Evolutionary conservation across 176 grass and related monocot genomes (phyloP).

Genomic region (Eragrostis nindensis): DNA sequence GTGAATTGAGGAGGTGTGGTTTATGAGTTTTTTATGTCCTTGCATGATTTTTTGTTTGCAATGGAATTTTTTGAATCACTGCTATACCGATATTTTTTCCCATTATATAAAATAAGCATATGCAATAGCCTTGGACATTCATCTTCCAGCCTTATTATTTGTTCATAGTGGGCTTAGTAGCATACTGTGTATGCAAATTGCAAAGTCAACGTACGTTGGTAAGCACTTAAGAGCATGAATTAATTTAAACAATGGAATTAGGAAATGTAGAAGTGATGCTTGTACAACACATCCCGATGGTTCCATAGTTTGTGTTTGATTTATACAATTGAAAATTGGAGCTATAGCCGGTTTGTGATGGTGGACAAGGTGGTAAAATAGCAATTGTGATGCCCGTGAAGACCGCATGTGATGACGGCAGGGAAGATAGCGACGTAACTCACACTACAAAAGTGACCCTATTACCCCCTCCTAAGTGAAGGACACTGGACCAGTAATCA

Average conservation of each 20-base stretch:
- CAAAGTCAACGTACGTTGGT: no score
- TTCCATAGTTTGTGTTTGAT: not conserved
- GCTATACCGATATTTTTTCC: no score
- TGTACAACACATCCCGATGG: not conserved
- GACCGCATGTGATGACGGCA: not conserved
- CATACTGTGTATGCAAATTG: no score
- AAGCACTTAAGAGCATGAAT: not conserved
- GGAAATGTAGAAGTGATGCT: not conserved
- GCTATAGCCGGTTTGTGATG: not conserved
- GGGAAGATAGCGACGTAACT: conserved; percentile 39
- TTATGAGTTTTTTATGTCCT: no score
- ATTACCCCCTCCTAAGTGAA: conserved; percentile 22
- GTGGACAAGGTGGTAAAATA: not conserved
- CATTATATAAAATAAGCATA: no score
- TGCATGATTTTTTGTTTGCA: no score
- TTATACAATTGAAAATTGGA: not conserved
- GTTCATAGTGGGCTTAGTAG: no score
- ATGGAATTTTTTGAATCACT: no score
- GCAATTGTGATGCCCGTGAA: not conserved
- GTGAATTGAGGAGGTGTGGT: no score
- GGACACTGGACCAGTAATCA: not conserved
- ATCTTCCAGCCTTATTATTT: no score
- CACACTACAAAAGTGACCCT: not conserved
- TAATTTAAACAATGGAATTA: no score
- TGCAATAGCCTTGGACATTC: no score